Evolutionary conservation across 345 rosid genomes (phyloP), one percentile per base, ranked within the genome.

Genomic region (Citrus australasica): DNA sequence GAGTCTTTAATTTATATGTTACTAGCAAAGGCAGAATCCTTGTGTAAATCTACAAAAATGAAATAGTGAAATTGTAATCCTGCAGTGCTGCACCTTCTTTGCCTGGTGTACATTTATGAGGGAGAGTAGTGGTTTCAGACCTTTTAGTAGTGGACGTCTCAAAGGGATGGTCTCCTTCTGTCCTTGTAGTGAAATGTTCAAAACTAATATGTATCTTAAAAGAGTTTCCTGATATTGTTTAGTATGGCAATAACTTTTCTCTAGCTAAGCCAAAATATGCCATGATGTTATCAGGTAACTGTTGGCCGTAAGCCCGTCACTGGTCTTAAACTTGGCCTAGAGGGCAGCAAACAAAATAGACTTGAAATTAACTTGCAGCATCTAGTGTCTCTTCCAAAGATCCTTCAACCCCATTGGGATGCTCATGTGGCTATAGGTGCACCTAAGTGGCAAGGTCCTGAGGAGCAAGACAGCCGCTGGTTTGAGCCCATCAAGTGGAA

Each of bases 381-480:
- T 86, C 85, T 96, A 33, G 95, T 96, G 59, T 96, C 97, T 55
- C 98, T 96, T 51, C 98, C 99, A 7, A 96, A 96, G 82, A 91
- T 91, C 78, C 90, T 96, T 68, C 97, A 92, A 75, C 98, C 99
- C 55, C 98, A 94, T 71, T 96, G 98, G 99, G 98, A 92, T 80
- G 71, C 91, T n/a, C 95, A 94, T 80, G 81, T 96, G 81, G 98
- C 98, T 38, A 96, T 96, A 69, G 97, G 98, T 76, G 97, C 99
- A 61, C 98, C 98, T 30, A 94, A 89, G 83, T 96, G 99, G 99
- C 94, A 90, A 86, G 97, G 97, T 78, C 98, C 98, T 21, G 98
- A 96, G 81, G 98, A 92, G 88, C 98, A 94, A 84, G 99, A 96
- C 76, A 96, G 98, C 79, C 98, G 98, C 40, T 96, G 98, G 98